Evolutionary conservation across 2,329 filamentous ascomycete species (phyloP), one percentile per base, ranked within the genome.

Genomic region (Alternaria sp.): DNA sequence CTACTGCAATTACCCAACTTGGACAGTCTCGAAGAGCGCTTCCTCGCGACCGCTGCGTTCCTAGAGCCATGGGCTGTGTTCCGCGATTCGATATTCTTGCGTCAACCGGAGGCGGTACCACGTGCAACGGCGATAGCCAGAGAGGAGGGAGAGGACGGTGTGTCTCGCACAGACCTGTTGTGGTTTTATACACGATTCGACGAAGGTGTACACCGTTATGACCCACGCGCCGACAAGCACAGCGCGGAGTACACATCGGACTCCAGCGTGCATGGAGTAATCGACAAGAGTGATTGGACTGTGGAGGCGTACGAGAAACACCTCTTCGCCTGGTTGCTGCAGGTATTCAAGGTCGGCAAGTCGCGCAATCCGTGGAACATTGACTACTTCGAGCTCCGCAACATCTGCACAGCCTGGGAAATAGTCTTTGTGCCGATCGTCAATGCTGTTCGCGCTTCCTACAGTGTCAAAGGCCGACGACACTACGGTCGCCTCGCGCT

Each of bases 151-250:
- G 57, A 65, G 2, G 52, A 47, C 43, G 56, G 57, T 4, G 66
- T 79, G 26, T 65, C 66, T 5, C 70, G 70, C 19, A 53, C 56
- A 5, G 74, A 73, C 11, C 63, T 79, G 10, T 50, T 79, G 11
- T 75, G 67, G 69, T 78, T 72, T 56, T 79, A 79, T 58, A 79
- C 73, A 8, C 67, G 70, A 10, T 79, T 69, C 57, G 70, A 77
- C 30, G 68, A 77, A 36, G 74, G 70, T 5, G 23, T 62, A 19
- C 49, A 66, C 19, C 73, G 77, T 8, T 73, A 76, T 51, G 73
- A 78, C 32, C 63, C 73, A 10, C 68, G 66, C 25, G 65, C 63
- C 6, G 67, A 74, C 50, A 53, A 57, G n/a, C 56, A 52, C 23
- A 59, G 63, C 15, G 21, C 28, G 6, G 58, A 65, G 7, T 72